phyloP scores from a whole-genome alignment of 2,329 filamentous ascomycete genomes.

The Talaromyces sp. region DNA sequence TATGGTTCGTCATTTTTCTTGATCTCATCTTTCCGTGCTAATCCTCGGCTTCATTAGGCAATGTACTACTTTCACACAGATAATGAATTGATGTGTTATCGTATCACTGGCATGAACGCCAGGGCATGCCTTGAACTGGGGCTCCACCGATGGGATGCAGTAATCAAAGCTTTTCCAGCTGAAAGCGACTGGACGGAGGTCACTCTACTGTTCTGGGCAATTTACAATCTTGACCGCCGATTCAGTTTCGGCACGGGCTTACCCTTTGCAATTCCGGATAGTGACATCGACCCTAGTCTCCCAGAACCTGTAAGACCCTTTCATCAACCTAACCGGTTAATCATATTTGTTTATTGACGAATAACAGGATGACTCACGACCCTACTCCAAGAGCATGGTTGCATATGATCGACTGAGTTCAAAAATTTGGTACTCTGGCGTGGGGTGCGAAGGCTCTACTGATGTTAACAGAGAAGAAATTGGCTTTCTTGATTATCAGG shows the following conservation, averaged over 20 bases:
- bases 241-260: slow-evolving; percentile 91
- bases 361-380: slow-evolving; percentile 47
- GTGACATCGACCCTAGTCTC: slow-evolving; percentile 76
- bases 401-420: slow-evolving; percentile 78
- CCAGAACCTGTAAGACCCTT: slow-evolving; percentile 69
- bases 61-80: slow-evolving; percentile 83
- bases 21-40: background rate
- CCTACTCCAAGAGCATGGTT: slow-evolving; percentile 81
- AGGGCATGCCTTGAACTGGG: slow-evolving; percentile 78
- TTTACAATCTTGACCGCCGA: slow-evolving; percentile 79
- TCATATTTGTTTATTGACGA: slow-evolving; percentile 6
- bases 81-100: slow-evolving; percentile 82
- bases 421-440: slow-evolving; percentile 80
- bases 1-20: slow-evolving; percentile 31
- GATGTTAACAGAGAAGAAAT: slow-evolving; percentile 73
- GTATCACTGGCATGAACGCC: slow-evolving; percentile 78
- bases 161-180: slow-evolving; percentile 65
- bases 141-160: slow-evolving; percentile 73
- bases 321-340: background rate
- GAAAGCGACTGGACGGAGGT: slow-evolving; percentile 67
- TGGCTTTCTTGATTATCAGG: slow-evolving; percentile 75
- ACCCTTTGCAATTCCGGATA: slow-evolving; percentile 80
- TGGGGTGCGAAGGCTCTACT: slow-evolving; percentile 64
- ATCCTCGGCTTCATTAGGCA: slow-evolving; percentile 45
- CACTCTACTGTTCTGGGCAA: slow-evolving; percentile 77